Evolutionary conservation across 441 rosid species (phyloP).

Genomic region (Daphne laureola): DNA sequence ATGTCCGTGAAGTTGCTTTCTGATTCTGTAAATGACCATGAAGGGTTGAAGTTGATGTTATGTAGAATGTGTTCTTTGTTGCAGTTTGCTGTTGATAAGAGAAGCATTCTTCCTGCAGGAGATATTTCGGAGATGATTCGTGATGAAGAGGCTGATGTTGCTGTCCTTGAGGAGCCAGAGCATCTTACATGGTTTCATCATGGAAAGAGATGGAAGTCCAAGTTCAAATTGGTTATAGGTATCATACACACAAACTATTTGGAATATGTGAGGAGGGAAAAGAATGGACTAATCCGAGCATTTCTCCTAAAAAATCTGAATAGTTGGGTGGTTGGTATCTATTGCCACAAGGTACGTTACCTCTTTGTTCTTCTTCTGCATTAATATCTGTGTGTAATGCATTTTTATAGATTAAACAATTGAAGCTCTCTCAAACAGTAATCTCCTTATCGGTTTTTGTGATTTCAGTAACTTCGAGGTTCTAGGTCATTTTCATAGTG

Average conservation of each 20-base stretch:
- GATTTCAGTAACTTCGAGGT: too few species aligned
- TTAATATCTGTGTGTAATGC: neutral
- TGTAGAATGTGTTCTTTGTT: slow-evolving; percentile 13
- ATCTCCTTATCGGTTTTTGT: too few species aligned
- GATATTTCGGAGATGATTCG: slow-evolving; percentile 72
- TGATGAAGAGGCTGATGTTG: slow-evolving; percentile 83
- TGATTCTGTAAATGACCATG: slow-evolving; percentile 5
- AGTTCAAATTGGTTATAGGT: slow-evolving; percentile 72
- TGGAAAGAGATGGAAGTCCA: slow-evolving; percentile 87
- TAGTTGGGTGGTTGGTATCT: slow-evolving; percentile 76
- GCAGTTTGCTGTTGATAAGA: slow-evolving; percentile 82
- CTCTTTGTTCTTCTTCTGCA: neutral
- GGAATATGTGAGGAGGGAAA: slow-evolving; percentile 88
- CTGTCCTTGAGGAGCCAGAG: slow-evolving; percentile 99
- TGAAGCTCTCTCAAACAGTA: too few species aligned
- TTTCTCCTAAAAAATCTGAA: slow-evolving; percentile 51
- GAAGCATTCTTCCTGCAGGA: slow-evolving; percentile 92
- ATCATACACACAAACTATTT: slow-evolving; percentile 87
- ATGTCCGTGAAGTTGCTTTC: too few species aligned
- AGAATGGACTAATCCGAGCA: slow-evolving; percentile 61
- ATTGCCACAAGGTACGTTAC: slow-evolving; percentile 82
- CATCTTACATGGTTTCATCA: slow-evolving; percentile 99
- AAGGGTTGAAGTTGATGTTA: slow-evolving; percentile 4
- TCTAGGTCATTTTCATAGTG: too few species aligned
- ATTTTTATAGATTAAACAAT: too few species aligned